phyloP scores from a whole-genome alignment of 73 alveolate species.

The Paramecium primaurelia region DNA sequence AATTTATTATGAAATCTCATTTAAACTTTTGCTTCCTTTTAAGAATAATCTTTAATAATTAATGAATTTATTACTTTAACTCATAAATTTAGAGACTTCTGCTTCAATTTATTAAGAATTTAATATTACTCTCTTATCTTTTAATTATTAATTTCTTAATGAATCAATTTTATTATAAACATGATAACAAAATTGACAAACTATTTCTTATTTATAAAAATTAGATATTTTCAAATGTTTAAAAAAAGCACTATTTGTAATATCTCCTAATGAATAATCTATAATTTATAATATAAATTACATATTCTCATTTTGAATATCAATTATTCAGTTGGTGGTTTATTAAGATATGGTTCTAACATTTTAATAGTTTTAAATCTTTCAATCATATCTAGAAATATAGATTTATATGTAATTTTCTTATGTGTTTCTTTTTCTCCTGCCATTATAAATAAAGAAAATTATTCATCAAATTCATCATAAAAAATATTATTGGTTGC shows the following conservation, averaged over 20 bases:
- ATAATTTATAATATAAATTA: neutral
- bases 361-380: constrained; percentile 52
- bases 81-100: neutral
- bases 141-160: constrained; percentile 14
- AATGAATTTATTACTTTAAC: neutral
- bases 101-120: neutral
- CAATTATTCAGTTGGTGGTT: constrained; percentile 44
- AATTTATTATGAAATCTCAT: neutral
- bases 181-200: constrained; percentile 46
- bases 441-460: constrained; percentile 52
- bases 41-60: neutral
- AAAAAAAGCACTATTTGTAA: constrained; percentile 24
- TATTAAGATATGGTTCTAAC: neutral
- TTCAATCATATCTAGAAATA: constrained; percentile 50
- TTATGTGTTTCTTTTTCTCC: constrained; percentile 38
- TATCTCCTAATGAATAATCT: constrained; percentile 53
- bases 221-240: constrained; percentile 47
- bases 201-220: constrained; percentile 29
- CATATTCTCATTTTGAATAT: constrained; percentile 56
- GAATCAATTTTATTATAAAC: constrained; percentile 48
- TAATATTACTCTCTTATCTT: neutral
- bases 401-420: constrained; percentile 43
- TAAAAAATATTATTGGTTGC: constrained; percentile 40
- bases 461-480: constrained; percentile 55
- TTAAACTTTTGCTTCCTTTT: neutral